Base-by-base conservation (phyloP, 2,329 filamentous ascomycete genomes). In the Helminthosporium solani region DNA sequence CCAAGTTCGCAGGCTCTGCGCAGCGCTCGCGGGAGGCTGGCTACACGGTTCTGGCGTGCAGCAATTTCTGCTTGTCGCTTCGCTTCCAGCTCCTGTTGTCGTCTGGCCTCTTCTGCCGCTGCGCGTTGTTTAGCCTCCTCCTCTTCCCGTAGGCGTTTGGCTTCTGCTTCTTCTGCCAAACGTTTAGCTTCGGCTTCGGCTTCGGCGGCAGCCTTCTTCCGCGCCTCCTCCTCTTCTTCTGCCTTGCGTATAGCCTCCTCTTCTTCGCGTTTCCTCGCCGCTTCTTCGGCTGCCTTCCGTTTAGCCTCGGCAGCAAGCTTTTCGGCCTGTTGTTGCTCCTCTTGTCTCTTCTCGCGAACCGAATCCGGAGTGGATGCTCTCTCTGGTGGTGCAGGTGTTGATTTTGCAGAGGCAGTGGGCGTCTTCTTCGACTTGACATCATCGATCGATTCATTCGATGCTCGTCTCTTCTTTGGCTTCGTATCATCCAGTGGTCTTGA, bases 1-100 rank as follows among this genome's bases (percentile, higher is more conserved):
- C 68, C 68, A n/a, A 66, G 44, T 37, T 70, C 63, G 40, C 67
- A 71, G 14, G 69, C 69, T 39, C 64, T 56, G 27, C 65, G 60
- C 23, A 70, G 46, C n/a, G 67, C 67, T 43, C 57, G 61, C 3
- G 70, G 67, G 20, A 71, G 67, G 40, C 56, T 68, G 9, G 65
- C 59, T 33, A 70, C 53, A 14, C 68, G 66, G 37, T 58, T 52
- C 44, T 64, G 60, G 19, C 68, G 65, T 30, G 66, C 67, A 11
- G 52, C 56, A 34, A 64, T 47, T 46, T 64, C 52, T 46, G 61
- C 53, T 50, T 65, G 60, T 28, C 59, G 53, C 49, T 54, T 54
- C 6, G 56, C 56, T 44, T 67, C 63, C 25, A 67, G 61, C 33
- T 64, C 65, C 9, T 57, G 65, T 34, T 45, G 58, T 33, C 58